These are phyloP conservation scores for Gracilaria domingensis DNA, from an alignment of 23 red algal species.

Conservation along the genomic window DNA sequence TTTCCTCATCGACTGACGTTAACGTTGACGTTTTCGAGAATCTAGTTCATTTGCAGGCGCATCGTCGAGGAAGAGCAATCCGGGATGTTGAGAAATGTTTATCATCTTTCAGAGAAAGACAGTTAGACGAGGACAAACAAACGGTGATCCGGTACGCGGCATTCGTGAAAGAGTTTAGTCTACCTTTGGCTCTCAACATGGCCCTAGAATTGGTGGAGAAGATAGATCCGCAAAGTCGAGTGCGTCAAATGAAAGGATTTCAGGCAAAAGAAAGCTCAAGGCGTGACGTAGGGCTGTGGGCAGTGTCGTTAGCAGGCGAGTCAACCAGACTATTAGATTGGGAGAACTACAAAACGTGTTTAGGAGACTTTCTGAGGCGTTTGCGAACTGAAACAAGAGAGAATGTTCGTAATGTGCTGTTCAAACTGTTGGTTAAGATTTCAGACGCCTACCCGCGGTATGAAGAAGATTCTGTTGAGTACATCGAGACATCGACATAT, in stretches of 20 bases:
- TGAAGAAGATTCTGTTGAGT: neutral
- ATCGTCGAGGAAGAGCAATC: slow-evolving; percentile 67
- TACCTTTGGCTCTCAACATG: slow-evolving; percentile 51
- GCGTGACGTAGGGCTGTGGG: slow-evolving; percentile 54
- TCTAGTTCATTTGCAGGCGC: slow-evolving; percentile 73
- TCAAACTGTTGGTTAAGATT: slow-evolving; percentile 57
- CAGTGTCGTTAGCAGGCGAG: slow-evolving; percentile 29
- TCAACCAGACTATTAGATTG: slow-evolving; percentile 23
- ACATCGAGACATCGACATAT: neutral
- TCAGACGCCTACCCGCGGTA: slow-evolving; percentile 40
- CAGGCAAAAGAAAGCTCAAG: slow-evolving; percentile 41
- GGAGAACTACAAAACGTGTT: slow-evolving; percentile 42
- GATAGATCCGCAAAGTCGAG: neutral
- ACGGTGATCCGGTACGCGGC: neutral
- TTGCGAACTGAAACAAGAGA: slow-evolving; percentile 13
- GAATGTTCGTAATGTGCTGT: neutral
- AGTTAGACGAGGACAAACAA: neutral
- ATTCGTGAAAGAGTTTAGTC: slow-evolving; percentile 42
- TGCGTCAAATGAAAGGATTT: neutral
- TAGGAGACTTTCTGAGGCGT: slow-evolving; percentile 5
- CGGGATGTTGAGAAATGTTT: slow-evolving; percentile 41
- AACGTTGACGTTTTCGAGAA: slow-evolving; percentile 81
- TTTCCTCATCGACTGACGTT: slow-evolving; percentile 30
- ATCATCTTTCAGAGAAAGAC: neutral
- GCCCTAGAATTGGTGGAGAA: slow-evolving; percentile 28